Base-by-base conservation (phyloP, 768 basidiomycete species). In the Russula sp. region DNA sequence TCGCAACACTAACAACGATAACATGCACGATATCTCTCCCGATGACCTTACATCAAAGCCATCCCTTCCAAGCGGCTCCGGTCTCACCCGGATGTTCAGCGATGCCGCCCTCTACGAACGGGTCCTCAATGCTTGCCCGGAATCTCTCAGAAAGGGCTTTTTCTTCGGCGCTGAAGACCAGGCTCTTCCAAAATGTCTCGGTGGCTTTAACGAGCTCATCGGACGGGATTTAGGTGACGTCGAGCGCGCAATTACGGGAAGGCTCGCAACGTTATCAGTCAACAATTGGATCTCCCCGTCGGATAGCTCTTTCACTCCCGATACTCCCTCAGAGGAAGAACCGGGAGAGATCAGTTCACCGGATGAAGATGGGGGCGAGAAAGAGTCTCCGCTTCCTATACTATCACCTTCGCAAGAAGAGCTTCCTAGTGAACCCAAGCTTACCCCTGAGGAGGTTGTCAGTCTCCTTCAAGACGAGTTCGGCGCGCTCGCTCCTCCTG, bases 381-480 rank as follows among this genome's bases (percentile, higher is more conserved):
- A 57, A 32, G 39, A 32, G 31, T 16, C 31, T 9, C 6, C 57
- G 39, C 37, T 34, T 1, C 37, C 51, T n/a, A n/a, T 9, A 2
- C 31, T 32, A 3, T n/a, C 32, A 20, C 8, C 37, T 6, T 18
- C 52, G 14, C 47, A 65, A 14, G 59, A 59, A 13, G 73, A 71
- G 8, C 61, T 62, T 22, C 69, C 75, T 20, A 57, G 72, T 47
- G 72, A 74, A 44, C 55, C 75, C 73, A 70, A 72, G 35, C 71
- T 80, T n/a, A 72, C 80, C 14, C 76, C 82, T 3, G 72, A 75
- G 14, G 77, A 84, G 61, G 75, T 85, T 52, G 68, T 87, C 13
- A 68, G 71, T 20, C 75, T 86, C 4, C 77, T 88, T 18, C 71
- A 76, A 3, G 74, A 82, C 48, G 85, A 86, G 68, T 87, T 86